A percentile compares a stretch with the other conserved stretches of the same genome.
phyloP scores from a whole-genome alignment of 1,284 basidiomycete species.

The Cronartium ribicola region DNA sequence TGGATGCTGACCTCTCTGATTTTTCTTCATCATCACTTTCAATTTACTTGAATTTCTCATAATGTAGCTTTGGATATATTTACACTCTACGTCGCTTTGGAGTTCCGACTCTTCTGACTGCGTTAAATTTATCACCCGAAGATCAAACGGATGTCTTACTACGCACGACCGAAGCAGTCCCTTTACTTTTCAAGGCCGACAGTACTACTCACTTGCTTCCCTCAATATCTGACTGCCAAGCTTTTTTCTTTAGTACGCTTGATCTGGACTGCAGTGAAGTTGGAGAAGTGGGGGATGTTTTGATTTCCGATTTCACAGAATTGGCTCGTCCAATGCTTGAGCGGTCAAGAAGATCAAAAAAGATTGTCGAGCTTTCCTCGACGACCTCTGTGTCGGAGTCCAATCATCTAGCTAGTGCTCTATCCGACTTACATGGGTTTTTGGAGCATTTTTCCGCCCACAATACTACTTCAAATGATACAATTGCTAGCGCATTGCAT shows the following conservation, averaged over 20 bases:
- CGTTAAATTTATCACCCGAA: background rate
- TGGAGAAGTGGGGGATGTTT: background rate
- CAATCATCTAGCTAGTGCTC: background rate
- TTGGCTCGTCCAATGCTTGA: background rate
- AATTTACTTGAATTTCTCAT: background rate
- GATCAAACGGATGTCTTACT: slow-evolving; percentile 6
- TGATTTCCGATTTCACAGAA: background rate
- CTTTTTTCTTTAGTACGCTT: slow-evolving; percentile 1
- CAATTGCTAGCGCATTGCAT: background rate
- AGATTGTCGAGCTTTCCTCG: background rate
- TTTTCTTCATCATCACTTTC: background rate
- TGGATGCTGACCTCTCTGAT: too few species aligned
- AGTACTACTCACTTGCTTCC: background rate
- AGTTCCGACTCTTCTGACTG: background rate
- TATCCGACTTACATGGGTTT: background rate
- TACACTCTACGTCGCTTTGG: background rate
- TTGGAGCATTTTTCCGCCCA: background rate
- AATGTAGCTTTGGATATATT: slow-evolving; percentile 1
- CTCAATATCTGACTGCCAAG: background rate
- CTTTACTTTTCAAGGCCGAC: background rate
- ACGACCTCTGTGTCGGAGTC: background rate
- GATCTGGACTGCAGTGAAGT: background rate
- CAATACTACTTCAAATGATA: background rate
- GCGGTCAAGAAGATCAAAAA: background rate
- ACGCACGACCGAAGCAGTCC: background rate